Conservation (phyloP, 2,329 filamentous ascomycete genomes). For the Verticillium longisporum region DNA sequence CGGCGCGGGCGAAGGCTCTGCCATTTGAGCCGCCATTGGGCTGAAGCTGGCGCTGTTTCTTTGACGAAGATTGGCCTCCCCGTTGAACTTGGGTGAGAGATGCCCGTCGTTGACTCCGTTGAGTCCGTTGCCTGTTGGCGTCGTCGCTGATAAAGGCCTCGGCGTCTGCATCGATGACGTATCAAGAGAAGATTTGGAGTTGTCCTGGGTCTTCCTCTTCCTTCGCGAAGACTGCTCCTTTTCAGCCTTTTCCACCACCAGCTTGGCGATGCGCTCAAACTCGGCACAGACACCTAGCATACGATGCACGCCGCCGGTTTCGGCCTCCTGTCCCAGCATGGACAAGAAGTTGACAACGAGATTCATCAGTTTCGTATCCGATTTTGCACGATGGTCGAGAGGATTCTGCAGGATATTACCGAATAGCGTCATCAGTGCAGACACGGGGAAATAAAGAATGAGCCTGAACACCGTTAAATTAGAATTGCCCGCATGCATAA, state of each 20-base stretch:
- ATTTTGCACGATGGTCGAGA: slow-evolving; percentile 77
- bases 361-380: slow-evolving; percentile 86
- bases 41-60: slow-evolving; percentile 15
- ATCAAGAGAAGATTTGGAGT: slow-evolving; percentile 14
- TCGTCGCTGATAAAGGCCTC: slow-evolving; percentile 18
- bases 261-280: slow-evolving; percentile 87
- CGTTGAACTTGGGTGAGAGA: slow-evolving; percentile 12
- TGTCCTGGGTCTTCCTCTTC: slow-evolving; percentile 65
- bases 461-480: slow-evolving; percentile 44
- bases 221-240: slow-evolving; percentile 72
- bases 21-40: slow-evolving; percentile 30
- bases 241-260: slow-evolving; percentile 86
- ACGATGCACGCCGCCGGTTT: slow-evolving; percentile 82
- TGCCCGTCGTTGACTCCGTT: slow-evolving; percentile 10
- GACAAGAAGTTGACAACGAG: slow-evolving; percentile 88
- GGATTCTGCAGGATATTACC: slow-evolving; percentile 96
- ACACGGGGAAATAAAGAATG: slow-evolving; percentile 93
- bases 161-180: slow-evolving; percentile 18
- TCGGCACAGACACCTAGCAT: slow-evolving; percentile 95
- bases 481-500: slow-evolving; percentile 18
- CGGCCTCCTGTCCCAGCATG: slow-evolving; percentile 81
- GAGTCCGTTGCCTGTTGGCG: slow-evolving; percentile 17
- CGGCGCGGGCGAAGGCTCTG: slow-evolving; percentile 36
- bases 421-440: slow-evolving; percentile 88
- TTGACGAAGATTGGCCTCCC: slow-evolving; percentile 8